Base-by-base conservation (phyloP, 768 basidiomycete genomes). In the Floccularia luteovirens region DNA sequence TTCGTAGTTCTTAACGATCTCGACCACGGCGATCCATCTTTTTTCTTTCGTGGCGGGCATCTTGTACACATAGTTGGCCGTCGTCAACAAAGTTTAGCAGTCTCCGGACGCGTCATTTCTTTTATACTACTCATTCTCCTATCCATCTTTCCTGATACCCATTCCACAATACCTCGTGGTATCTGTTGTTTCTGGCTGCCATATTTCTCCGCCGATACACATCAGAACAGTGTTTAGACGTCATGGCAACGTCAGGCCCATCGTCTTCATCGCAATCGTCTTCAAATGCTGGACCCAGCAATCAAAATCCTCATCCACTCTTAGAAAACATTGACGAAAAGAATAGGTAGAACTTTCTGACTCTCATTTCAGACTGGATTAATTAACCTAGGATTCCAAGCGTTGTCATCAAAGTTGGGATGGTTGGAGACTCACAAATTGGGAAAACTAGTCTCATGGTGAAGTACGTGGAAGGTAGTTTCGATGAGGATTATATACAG, bases 361-460 rank as follows among this genome's bases (percentile, higher is more conserved):
- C 14, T 34, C 28, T 25, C 8, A 27, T 32, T 44, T 38, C 5
- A 20, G 13, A n/a, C 39, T 14, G 20, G 27, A 14, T 4, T 22
- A 22, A 12, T n/a, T 14, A 38, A 6, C 21, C 40, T 49, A 32
- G 48, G 34, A 22, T 19, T 25, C 21, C 16, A 1, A 87, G 89
- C 58, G 90, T 96, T 52, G 91, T 94, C 39, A 88, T 96, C 62
- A 97, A 99, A 63, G 94, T 99, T 37, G 94, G 94, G 42, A 99
- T 99, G 94, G 91, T 99, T 34, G 96, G 96, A 36, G 94, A 99
- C 70, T 92, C 91, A 55, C 94, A 97, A 70, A 97, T 98, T 57
- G 93, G 94, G 51, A 97, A 98, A 76, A 98, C 94, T 48, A 91
- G 89, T 64, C 72, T 98, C 59, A 98, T 98, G 94, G 93, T 98